Conservation (phyloP, 2,329 filamentous ascomycete genomes). For the Clonostachys solani region DNA sequence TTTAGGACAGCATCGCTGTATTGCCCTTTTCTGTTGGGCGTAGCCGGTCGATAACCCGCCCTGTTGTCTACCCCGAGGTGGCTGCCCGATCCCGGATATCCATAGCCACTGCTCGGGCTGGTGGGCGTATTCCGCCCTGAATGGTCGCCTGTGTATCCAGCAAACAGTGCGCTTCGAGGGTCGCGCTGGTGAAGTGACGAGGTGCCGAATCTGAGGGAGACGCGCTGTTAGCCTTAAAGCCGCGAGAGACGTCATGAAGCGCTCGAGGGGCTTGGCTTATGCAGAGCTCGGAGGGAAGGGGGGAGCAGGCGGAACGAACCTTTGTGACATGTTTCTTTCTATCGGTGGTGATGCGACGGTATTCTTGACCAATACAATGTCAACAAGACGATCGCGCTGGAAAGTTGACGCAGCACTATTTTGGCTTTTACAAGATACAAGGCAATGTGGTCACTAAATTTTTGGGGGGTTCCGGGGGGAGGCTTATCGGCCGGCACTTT, state of each 20-base stretch:
- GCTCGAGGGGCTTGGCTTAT: too few species aligned
- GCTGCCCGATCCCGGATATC: slow-evolving; percentile 25
- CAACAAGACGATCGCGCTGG: too few species aligned
- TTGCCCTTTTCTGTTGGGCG: slow-evolving; percentile 76
- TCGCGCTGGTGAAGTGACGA: slow-evolving; percentile 71
- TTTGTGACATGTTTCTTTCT: slow-evolving; percentile 23
- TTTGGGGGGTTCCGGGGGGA: too few species aligned
- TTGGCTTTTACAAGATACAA: too few species aligned
- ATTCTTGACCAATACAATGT: too few species aligned
- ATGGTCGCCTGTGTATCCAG: slow-evolving; percentile 57
- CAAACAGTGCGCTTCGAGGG: slow-evolving; percentile 69
- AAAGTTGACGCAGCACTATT: too few species aligned
- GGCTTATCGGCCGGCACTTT: too few species aligned
- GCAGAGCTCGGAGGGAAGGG: background rate
- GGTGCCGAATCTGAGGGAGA: slow-evolving; percentile 53
- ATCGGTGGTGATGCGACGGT: background rate
- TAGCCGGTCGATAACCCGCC: slow-evolving; percentile 58
- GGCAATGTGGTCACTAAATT: too few species aligned
- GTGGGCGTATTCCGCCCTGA: slow-evolving; percentile 18
- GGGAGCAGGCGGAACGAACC: slow-evolving; percentile 13
- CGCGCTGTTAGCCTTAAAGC: background rate
- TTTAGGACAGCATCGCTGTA: slow-evolving; percentile 90
- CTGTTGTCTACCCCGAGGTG: slow-evolving; percentile 22
- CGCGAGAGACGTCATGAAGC: too few species aligned
- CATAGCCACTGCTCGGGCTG: slow-evolving; percentile 46